Evolutionary conservation across 2,329 filamentous ascomycete genomes (phyloP), one percentile per base, ranked within the genome.

Genomic region (Neocucurbitaria cava): DNA sequence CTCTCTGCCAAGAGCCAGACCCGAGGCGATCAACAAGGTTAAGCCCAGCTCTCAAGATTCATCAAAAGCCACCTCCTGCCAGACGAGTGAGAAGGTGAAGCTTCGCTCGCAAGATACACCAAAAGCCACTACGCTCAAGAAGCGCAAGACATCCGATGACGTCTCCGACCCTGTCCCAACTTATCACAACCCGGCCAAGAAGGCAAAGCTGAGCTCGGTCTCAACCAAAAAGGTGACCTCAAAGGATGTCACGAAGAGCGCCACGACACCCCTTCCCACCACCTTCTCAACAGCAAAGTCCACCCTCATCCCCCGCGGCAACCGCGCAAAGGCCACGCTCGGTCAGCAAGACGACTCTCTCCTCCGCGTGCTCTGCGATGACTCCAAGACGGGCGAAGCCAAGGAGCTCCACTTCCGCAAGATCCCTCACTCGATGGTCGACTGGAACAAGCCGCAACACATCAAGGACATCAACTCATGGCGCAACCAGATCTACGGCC

Each of bases 401-500:
- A 61, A 58, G 39, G 57, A 62, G 20, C 52, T 65, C 0, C 58
- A 56, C 47, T 68, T 66, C 55, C 59, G 55, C 38, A 59, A 59
- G 28, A 54, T 66, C 11, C 45, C 58, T 1, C 55, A 58, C 28
- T 41, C 52, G 11, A 42, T 44, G 9, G 62, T 69, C 18, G 57
- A 67, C 58, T 69, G 66, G 66, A 35, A 56, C 49, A 43, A 54
- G 40, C 21, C 43, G 3, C 20, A 44, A 0, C 58, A 69, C 49
- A 66, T 69, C 35, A 41, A 20, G 18, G 62, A 62, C 46, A 64
- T 69, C 54, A 69, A 69, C 42, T 41, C 51, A 0, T 69, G 66
- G 66, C 57, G 62, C 44, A 62, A 62, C 43, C 66, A 67, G 17
- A 59, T 69, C 35, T 69, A 63, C 47, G 52, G 53, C 6, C 64